These are phyloP conservation scores for Ziziphus jujuba DNA, from an alignment of 306 rosid genomes.

Conservation along the genomic window DNA sequence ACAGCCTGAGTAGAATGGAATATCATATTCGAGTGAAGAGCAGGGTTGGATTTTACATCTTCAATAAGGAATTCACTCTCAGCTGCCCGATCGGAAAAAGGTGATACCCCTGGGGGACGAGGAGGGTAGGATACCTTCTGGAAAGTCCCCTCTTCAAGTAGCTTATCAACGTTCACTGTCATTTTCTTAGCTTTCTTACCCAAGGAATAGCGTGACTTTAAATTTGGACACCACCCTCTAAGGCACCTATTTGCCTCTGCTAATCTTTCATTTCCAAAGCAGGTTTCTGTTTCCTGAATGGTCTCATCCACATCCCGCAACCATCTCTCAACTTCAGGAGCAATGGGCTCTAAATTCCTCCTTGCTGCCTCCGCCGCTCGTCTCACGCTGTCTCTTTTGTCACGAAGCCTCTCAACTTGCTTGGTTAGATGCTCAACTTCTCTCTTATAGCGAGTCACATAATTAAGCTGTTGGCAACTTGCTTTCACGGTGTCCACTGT, in stretches of 20 bases:
- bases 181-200: conserved; percentile 22
- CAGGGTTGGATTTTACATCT: too few relatives aligned
- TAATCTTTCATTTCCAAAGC: neutral
- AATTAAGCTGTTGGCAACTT: neutral
- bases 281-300: neutral
- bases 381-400: neutral
- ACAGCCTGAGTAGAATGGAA: too few relatives aligned
- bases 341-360: neutral
- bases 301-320: neutral
- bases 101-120: neutral
- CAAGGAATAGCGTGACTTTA: neutral
- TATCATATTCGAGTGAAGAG: too few relatives aligned
- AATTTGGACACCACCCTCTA: conserved; percentile 11
- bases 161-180: neutral
- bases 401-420: neutral
- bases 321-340: neutral
- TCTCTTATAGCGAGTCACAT: neutral
- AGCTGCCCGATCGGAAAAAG: neutral
- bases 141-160: neutral
- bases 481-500: neutral
- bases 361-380: neutral
- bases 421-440: neutral
- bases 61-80: neutral
- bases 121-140: neutral
- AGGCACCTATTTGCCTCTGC: neutral